Evolutionary conservation across 352 stramenopile species (phyloP), one percentile per base, ranked within the genome.

Genomic region (Thraustochytrium striatum): DNA sequence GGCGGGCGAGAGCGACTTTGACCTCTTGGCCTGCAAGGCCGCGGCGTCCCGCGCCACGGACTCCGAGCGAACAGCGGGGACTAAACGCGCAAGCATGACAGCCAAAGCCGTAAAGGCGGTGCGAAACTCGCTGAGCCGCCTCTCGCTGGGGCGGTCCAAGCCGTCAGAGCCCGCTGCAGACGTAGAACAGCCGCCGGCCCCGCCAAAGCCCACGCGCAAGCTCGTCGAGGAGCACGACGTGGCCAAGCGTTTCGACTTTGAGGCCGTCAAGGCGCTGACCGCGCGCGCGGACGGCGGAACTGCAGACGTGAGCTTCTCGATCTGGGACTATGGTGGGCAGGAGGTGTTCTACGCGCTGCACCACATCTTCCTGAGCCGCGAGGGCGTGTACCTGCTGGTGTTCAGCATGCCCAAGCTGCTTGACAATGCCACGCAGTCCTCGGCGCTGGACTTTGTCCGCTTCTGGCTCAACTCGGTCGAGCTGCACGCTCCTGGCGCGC

Each of bases 331-430:
- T 72, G 65, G 65, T 25, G 65, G 65, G 16, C 65, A 73, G 36
- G 19, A 72, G 52, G 65, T 73, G 21, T 73, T 73, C 69, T 73
- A 73, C 36, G 52, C 43, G 11, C 52, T 73, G 16, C 65, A 73
- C 25, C 65, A 73, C 36, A 58, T 73, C n/a, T 73, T 73, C 25
- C 65, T 73, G 21, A 73, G 19, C 16, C 8, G 69, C 30, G 30
- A 70, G 33, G 65, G 65, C 28, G 21, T 73, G 33, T 73, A 73
- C 65, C 33, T 73, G 13, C 33, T 73, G 21, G 38, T 33, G 11
- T 52, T 80, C 28, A 57, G 65, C 52, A 70, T 73, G 72, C 28
- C 32, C 36, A 69, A 65, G 50, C 53, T 83, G 33, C 21, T 83
- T 16, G 75, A 75, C 33, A 79, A 69, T 9, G 53, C 68, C 36